Evolutionary conservation across 2,329 filamentous ascomycete genomes (phyloP), one percentile per base, ranked within the genome.

Genomic region (Colletotrichum navitas): DNA sequence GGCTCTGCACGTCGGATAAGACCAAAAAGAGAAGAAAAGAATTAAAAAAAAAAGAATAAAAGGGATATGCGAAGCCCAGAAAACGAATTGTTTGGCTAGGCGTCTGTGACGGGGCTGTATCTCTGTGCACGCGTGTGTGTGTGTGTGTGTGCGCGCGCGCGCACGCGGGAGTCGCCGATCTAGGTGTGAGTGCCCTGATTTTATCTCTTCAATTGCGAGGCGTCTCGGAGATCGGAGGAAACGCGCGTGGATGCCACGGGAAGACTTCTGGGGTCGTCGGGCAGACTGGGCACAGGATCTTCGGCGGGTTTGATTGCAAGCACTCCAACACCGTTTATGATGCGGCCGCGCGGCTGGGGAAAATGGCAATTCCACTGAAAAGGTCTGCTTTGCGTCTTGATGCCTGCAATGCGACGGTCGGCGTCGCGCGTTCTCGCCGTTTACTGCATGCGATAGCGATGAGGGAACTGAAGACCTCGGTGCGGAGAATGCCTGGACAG

Each of bases 381-480:
- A 32, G 18, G 8, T 21, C 26, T 32, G 26, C 18, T 12, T 24
- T 47, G 41, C 26, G 45, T 29, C 18, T 47, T 12, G 59, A 29
- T 43, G 36, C 5, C n/a, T n/a, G 36, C 34, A 58, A 58, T 39
- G 47, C 39, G 54, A 72, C 52, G 65, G 63, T 69, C 54, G 69
- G 60, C 66, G 60, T 68, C 58, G 65, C 59, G 65, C 45, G 58
- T 39, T 64, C 63, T 54, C 59, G 47, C 59, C 54, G 59, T 63
- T 64, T 68, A 69, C 68, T 64, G 65, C 68, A 47, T 49, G 58
- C 52, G 65, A 55, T 60, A 43, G 34, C 64, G 54, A 55, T 60
- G 59, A 49, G 45, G 59, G 41, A 52, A 49, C 36, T 3, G 43
- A 45, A 14, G 52, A 7, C 4, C 29, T 29, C 29, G 21, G 65